A percentile compares a stretch with the other conserved stretches of the same genome.
Conservation (phyloP, 495 filamentous ascomycete species). For the Diplogelasinospora grovesii region DNA sequence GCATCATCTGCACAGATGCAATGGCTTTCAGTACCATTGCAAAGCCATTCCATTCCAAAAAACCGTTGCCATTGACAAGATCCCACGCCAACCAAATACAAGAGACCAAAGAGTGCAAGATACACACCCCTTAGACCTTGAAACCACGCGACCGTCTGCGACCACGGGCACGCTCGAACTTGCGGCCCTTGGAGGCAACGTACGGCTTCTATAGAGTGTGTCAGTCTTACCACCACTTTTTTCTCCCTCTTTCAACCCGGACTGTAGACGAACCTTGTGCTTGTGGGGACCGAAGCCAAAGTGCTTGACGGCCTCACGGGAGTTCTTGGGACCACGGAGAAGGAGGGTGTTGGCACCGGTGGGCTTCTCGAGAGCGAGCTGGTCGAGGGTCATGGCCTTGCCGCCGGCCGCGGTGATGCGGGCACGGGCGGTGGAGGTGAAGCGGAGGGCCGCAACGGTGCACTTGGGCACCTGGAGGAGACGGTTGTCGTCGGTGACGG, state of each 20-base stretch:
- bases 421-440: slow-evolving; percentile 91
- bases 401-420: slow-evolving; percentile 89
- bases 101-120: slow-evolving; percentile 7
- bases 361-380: slow-evolving; percentile 86
- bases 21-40: no score
- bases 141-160: slow-evolving; percentile 93
- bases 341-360: slow-evolving; percentile 93
- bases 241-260: background rate
- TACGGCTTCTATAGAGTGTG: slow-evolving; percentile 70
- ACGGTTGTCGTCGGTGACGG: slow-evolving; percentile 95
- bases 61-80: slow-evolving; percentile 10
- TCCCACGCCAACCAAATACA: no score
- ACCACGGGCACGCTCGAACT: slow-evolving; percentile 97
- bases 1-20: slow-evolving; percentile 1
- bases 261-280: slow-evolving; percentile 88
- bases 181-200: slow-evolving; percentile 94
- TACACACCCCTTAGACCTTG: slow-evolving; percentile 74
- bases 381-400: slow-evolving; percentile 89
- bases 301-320: slow-evolving; percentile 95
- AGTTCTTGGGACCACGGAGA: slow-evolving; percentile 93
- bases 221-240: slow-evolving; percentile 22
- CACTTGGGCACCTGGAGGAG: slow-evolving; percentile 84
- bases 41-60: no score
- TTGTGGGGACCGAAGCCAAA: slow-evolving; percentile 96
- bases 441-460: slow-evolving; percentile 83